Conservation (phyloP, 805 yeast genomes). For the Candida nonsorbophila region DNA sequence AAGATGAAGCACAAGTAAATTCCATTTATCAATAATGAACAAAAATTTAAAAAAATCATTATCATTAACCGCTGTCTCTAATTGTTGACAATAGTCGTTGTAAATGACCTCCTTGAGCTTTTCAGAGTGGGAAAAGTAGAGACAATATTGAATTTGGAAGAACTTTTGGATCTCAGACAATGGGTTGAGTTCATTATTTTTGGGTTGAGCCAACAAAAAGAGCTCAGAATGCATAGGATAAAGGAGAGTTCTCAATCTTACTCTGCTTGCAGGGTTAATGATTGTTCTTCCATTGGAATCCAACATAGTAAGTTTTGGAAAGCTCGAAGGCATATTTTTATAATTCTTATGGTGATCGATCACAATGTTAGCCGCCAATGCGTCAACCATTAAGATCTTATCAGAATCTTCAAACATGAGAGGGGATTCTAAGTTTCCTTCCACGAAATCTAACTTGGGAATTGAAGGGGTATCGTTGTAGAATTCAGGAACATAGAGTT, state of each 20-base stretch:
- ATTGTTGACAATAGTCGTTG: slow-evolving; percentile 25
- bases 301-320: slow-evolving; percentile 26
- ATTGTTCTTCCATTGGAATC: slow-evolving; percentile 8
- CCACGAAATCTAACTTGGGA: slow-evolving; percentile 15
- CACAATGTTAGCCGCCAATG: slow-evolving; percentile 26
- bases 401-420: slow-evolving; percentile 9
- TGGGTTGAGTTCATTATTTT: slow-evolving; percentile 57
- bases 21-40: slow-evolving; percentile 37
- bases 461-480: slow-evolving; percentile 12
- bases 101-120: slow-evolving; percentile 23
- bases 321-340: slow-evolving; percentile 27
- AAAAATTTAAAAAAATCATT: slow-evolving; percentile 32
- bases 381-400: slow-evolving; percentile 20
- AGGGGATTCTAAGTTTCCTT: slow-evolving; percentile 5
- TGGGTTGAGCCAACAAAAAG: slow-evolving; percentile 45
- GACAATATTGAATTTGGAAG: slow-evolving; percentile 34
- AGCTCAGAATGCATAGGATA: slow-evolving; percentile 46
- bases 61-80: slow-evolving; percentile 25
- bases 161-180: slow-evolving; percentile 53
- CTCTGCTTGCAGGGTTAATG: slow-evolving; percentile 23
- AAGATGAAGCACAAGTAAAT: slow-evolving; percentile 30
- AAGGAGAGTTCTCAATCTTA: slow-evolving; percentile 29
- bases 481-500: slow-evolving; percentile 28
- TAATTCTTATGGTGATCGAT: slow-evolving; percentile 22
- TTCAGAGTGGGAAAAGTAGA: slow-evolving; percentile 35